Percentiles rank a stretch among this genome's conserved stretches.
phyloP scores from a whole-genome alignment of 2,329 filamentous ascomycete genomes.

The Colletotrichum chlorophyti region DNA sequence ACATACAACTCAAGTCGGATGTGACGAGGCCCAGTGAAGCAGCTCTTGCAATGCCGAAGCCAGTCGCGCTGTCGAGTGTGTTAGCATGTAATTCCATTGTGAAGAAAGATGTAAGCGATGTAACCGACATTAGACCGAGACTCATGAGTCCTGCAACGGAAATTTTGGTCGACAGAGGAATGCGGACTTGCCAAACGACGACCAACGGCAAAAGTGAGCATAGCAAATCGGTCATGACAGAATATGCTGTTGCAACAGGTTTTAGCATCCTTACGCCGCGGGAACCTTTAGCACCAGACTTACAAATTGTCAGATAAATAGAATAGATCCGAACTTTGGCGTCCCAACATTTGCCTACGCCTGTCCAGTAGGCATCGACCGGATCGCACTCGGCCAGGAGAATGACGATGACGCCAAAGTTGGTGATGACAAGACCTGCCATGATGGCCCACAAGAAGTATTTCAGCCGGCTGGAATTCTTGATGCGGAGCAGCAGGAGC shows the following conservation, averaged over 20 bases:
- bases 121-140: conserved; percentile 34
- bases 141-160: conserved; percentile 41
- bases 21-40: conserved; percentile 33
- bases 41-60: conserved; percentile 34
- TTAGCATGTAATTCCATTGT: neutral
- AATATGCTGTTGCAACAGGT: conserved; percentile 29
- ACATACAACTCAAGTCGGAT: conserved; percentile 35
- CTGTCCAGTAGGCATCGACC: conserved; percentile 39
- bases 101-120: neutral
- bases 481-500: conserved; percentile 48
- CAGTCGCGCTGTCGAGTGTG: conserved; percentile 31
- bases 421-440: conserved; percentile 39
- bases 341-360: conserved; percentile 38
- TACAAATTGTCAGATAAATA: conserved; percentile 41
- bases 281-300: neutral
- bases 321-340: conserved; percentile 39
- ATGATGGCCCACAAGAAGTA: conserved; percentile 41
- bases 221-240: conserved; percentile 35
- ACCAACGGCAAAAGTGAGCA: conserved; percentile 38
- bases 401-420: conserved; percentile 39
- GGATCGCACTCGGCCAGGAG: conserved; percentile 41
- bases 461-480: conserved; percentile 39
- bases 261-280: neutral
- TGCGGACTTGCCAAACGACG: conserved; percentile 41
- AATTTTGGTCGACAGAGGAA: conserved; percentile 38